Percentiles rank a stretch among this genome's conserved stretches.
phyloP scores from a whole-genome alignment of 2,329 filamentous ascomycete genomes.

The Sporothrix pseudoabietina region DNA sequence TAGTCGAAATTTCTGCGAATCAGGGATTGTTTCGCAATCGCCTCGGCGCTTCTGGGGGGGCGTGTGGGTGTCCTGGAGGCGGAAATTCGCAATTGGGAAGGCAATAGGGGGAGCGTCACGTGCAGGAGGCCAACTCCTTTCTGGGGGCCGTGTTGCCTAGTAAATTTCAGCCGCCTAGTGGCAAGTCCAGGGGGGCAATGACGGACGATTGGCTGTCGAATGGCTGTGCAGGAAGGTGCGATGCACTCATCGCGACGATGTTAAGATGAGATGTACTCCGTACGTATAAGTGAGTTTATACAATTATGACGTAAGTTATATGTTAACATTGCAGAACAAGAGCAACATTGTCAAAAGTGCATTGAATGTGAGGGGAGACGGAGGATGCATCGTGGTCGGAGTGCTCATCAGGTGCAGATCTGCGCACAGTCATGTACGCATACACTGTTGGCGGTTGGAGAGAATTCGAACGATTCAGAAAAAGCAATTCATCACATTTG shows the following conservation, averaged over 20 bases:
- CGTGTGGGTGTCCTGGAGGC: constrained; percentile 30
- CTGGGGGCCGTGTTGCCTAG: neutral
- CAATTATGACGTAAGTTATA: neutral
- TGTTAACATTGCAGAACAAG: neutral
- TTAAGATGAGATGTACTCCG: neutral
- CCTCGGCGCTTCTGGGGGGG: constrained; percentile 32
- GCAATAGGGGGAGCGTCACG: constrained; percentile 22
- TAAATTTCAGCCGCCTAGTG: constrained; percentile 13
- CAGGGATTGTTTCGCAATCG: constrained; percentile 33
- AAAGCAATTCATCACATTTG: neutral
- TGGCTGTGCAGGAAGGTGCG: constrained; percentile 3
- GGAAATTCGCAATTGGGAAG: neutral
- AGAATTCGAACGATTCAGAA: neutral
- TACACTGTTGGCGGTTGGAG: neutral
- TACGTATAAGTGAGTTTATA: neutral
- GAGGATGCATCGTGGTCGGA: neutral
- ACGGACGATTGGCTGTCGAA: constrained; percentile 10
- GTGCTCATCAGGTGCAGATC: constrained; percentile 28
- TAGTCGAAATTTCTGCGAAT: constrained; percentile 35
- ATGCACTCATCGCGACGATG: neutral
- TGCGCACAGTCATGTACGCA: neutral
- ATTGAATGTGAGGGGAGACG: constrained; percentile 1
- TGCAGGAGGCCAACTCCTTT: neutral
- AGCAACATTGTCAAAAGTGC: neutral
- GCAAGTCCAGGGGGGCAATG: constrained; percentile 14